A percentile compares a stretch with the other conserved stretches of the same genome.
Conservation (phyloP, 352 stramenopile genomes). For the Phytophthora tentaculata region DNA sequence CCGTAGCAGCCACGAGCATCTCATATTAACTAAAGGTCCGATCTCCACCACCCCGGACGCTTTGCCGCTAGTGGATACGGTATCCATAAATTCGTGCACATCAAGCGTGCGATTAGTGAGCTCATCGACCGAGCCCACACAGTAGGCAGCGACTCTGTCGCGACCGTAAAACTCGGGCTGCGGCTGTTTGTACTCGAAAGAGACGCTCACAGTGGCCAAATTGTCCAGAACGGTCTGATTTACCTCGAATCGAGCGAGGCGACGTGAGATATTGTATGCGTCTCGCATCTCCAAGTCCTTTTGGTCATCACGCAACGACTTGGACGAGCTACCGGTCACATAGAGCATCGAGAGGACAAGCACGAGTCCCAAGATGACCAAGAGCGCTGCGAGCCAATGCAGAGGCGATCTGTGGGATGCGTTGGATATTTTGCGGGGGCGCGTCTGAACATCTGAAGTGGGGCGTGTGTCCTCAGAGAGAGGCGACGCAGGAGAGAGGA, state of each 20-base stretch:
- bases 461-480: slow-evolving; percentile 7
- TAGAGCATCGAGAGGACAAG: slow-evolving; percentile 24
- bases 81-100: slow-evolving; percentile 36
- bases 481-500: slow-evolving; percentile 23
- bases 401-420: slow-evolving; percentile 9
- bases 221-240: slow-evolving; percentile 37
- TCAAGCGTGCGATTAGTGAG: slow-evolving; percentile 15
- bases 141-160: slow-evolving; percentile 41
- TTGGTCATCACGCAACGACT: slow-evolving; percentile 13
- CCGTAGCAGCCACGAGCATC: slow-evolving; percentile 51
- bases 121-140: slow-evolving; percentile 35
- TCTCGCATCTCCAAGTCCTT: slow-evolving; percentile 20
- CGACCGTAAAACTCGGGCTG: slow-evolving; percentile 32
- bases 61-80: slow-evolving; percentile 27
- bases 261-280: slow-evolving; percentile 26
- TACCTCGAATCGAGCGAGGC: slow-evolving; percentile 35
- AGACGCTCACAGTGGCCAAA: slow-evolving; percentile 40
- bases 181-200: slow-evolving; percentile 44
- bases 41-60: slow-evolving; percentile 33
- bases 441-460: slow-evolving; percentile 14
- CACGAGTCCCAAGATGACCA: slow-evolving; percentile 26
- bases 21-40: slow-evolving; percentile 56
- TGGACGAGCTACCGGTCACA: slow-evolving; percentile 12
- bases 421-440: slow-evolving; percentile 12
- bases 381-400: slow-evolving; percentile 14